A percentile compares a stretch with the other conserved stretches of the same genome.
Conservation (phyloP, 331 rosid genomes). For the Malus hybrid region DNA sequence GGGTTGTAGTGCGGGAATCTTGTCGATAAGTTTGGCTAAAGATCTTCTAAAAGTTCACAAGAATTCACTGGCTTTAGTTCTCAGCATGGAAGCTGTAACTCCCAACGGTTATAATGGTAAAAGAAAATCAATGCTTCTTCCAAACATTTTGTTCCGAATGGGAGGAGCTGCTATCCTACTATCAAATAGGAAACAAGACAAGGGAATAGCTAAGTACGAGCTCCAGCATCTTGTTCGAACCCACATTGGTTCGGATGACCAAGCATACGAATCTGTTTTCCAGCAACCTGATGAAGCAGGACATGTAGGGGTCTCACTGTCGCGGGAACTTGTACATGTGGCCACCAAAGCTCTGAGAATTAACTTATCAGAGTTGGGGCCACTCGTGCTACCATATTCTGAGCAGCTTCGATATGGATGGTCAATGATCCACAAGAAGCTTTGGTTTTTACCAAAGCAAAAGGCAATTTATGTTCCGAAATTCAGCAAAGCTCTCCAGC, state of each 20-base stretch:
- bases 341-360: slow-evolving; percentile 55
- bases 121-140: slow-evolving; percentile 46
- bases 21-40: slow-evolving; percentile 53
- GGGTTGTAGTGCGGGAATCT: slow-evolving; percentile 76
- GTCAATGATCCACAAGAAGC: slow-evolving; percentile 29
- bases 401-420: slow-evolving; percentile 41
- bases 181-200: slow-evolving; percentile 48
- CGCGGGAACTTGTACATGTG: slow-evolving; percentile 39
- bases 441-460: slow-evolving; percentile 9
- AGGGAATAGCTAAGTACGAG: slow-evolving; percentile 41
- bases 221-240: slow-evolving; percentile 61
- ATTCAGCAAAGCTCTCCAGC: slow-evolving; percentile 59
- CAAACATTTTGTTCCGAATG: slow-evolving; percentile 60
- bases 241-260: slow-evolving; percentile 49
- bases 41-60: slow-evolving; percentile 56
- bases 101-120: slow-evolving; percentile 54
- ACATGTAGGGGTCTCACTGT: slow-evolving; percentile 43
- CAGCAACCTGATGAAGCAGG: slow-evolving; percentile 47
- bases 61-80: slow-evolving; percentile 48
- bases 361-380: slow-evolving; percentile 42
- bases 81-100: slow-evolving; percentile 57
- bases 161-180: slow-evolving; percentile 65
- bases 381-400: slow-evolving; percentile 55
- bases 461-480: slow-evolving; percentile 41
- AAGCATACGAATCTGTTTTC: slow-evolving; percentile 46